Conservation (phyloP, 805 yeast genomes). For the Ogataea methylovora region DNA sequence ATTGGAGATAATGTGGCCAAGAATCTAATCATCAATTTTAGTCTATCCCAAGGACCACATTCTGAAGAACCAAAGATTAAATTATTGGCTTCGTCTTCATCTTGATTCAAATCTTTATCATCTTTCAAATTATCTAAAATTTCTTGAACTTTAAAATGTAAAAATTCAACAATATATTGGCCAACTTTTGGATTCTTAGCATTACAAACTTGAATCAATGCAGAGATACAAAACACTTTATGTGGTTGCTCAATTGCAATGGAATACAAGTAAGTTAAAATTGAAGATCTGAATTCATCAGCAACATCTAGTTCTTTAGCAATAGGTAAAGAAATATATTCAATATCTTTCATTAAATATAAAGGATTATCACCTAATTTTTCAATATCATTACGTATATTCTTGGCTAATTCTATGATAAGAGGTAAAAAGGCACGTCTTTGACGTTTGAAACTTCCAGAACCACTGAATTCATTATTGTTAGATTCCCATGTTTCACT, state of each 20-base stretch:
- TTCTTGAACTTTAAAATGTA: slow-evolving; percentile 56
- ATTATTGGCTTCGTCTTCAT: slow-evolving; percentile 5
- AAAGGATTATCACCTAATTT: slow-evolving; percentile 48
- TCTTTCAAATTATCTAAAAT: slow-evolving; percentile 31
- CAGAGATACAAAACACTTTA: slow-evolving; percentile 66
- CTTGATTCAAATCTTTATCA: slow-evolving; percentile 6
- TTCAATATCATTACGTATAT: slow-evolving; percentile 42
- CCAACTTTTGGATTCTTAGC: slow-evolving; percentile 60
- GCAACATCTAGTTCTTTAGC: slow-evolving; percentile 58
- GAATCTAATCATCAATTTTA: slow-evolving; percentile 67
- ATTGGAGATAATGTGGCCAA: slow-evolving; percentile 61
- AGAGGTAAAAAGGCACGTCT: slow-evolving; percentile 7
- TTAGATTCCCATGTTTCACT: background rate
- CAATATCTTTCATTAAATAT: slow-evolving; percentile 39
- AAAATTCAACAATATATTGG: slow-evolving; percentile 56
- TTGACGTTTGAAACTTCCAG: background rate
- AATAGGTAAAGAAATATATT: slow-evolving; percentile 60
- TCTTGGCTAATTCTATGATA: slow-evolving; percentile 31
- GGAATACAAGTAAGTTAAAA: slow-evolving; percentile 60
- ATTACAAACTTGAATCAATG: slow-evolving; percentile 59
- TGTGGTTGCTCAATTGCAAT: slow-evolving; percentile 86
- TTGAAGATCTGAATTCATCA: slow-evolving; percentile 48
- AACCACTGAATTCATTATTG: background rate
- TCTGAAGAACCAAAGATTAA: slow-evolving; percentile 17
- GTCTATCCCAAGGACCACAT: slow-evolving; percentile 59